These are phyloP conservation scores for Lachancea nothofagi DNA, from an alignment of 805 yeast genomes.

Conservation along the genomic window DNA sequence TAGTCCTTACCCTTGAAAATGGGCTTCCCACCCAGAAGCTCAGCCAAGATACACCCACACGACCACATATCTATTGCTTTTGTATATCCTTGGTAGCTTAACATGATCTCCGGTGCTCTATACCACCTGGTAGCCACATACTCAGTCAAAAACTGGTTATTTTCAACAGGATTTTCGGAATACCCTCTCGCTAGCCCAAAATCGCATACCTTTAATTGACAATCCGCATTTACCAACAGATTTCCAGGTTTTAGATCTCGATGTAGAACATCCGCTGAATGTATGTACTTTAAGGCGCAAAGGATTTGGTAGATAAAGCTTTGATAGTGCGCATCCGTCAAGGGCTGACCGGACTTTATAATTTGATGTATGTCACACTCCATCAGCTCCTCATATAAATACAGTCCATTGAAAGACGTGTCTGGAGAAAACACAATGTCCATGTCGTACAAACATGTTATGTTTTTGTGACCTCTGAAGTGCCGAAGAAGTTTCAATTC, in stretches of 20 bases:
- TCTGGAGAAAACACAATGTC: constrained; percentile 71
- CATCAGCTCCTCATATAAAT: constrained; percentile 93
- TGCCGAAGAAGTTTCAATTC: constrained; percentile 87
- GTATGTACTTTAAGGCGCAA: constrained; percentile 86
- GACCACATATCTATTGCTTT: constrained; percentile 98
- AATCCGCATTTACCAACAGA: constrained; percentile 87
- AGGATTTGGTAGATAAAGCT: constrained; percentile 85
- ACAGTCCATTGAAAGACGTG: constrained; percentile 80
- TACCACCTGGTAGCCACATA: constrained; percentile 99
- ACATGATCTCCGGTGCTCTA: constrained; percentile 96
- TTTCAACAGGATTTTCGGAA: constrained; percentile 72
- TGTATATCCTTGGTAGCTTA: constrained; percentile 88
- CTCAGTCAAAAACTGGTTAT: constrained; percentile 92
- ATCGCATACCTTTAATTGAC: constrained; percentile 94
- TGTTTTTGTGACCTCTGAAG: constrained; percentile 93
- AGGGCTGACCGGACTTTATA: constrained; percentile 85
- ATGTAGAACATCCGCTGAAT: constrained; percentile 87
- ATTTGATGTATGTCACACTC: constrained; percentile 98
- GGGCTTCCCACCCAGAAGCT: constrained; percentile 84
- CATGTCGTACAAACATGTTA: constrained; percentile 89
- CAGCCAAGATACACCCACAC: constrained; percentile 95
- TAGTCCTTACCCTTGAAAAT: constrained; percentile 93
- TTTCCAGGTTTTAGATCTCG: constrained; percentile 95
- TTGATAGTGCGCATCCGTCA: constrained; percentile 94
- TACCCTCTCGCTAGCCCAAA: constrained; percentile 94